These are phyloP conservation scores for Nasturtium officinale DNA, from an alignment of 345 rosid species.

Conservation along the genomic window DNA sequence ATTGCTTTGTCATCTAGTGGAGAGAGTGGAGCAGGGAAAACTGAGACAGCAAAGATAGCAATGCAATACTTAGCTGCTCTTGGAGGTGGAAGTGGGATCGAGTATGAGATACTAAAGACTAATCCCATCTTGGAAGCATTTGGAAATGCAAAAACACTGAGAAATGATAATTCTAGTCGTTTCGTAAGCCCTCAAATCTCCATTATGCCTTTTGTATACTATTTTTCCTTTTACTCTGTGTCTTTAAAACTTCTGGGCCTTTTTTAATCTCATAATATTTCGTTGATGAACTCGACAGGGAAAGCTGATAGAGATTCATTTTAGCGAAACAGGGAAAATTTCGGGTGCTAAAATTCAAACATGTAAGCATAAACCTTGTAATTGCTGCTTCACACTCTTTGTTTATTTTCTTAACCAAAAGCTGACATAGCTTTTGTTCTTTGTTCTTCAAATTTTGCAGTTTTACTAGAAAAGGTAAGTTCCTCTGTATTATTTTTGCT, in stretches of 20 bases:
- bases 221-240: background rate
- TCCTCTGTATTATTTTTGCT: conserved; percentile 12
- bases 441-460: conserved; percentile 30
- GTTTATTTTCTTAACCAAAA: background rate
- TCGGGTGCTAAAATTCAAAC: conserved; percentile 98
- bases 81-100: conserved; percentile 99
- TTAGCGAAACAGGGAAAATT: conserved; percentile 94
- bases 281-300: conserved; percentile 49
- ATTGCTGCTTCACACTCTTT: background rate
- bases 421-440: conserved; percentile 8
- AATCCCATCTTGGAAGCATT: conserved; percentile 97
- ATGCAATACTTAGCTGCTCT: conserved; percentile 99
- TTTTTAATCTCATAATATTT: conserved; percentile 12
- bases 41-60: conserved; percentile 98
- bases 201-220: background rate
- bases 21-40: conserved; percentile 99
- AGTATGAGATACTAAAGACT: conserved; percentile 90
- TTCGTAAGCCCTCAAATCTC: conserved; percentile 63
- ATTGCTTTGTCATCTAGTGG: conserved; percentile 61
- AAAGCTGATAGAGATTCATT: conserved; percentile 93
- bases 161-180: conserved; percentile 97
- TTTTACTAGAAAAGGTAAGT: conserved; percentile 74
- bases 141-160: conserved; percentile 94
- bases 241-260: conserved; percentile 15
- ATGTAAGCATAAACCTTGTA: conserved; percentile 34